These are phyloP conservation scores for Phaffomyces opuntiae DNA, from an alignment of 805 yeast genomes.

Conservation along the genomic window DNA sequence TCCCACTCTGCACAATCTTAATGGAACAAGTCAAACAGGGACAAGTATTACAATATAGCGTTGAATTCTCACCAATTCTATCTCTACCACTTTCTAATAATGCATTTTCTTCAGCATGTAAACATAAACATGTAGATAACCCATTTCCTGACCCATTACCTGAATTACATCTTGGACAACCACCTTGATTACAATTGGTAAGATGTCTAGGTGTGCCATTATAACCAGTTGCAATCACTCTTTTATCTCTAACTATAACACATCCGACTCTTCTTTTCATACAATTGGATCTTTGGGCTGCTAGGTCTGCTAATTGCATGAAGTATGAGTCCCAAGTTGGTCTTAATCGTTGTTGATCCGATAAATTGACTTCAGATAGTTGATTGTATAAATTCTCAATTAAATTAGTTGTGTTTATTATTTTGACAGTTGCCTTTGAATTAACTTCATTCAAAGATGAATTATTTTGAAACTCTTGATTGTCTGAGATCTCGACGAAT, in stretches of 20 bases:
- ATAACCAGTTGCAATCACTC: slow-evolving; percentile 94
- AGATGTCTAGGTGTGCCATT: slow-evolving; percentile 94
- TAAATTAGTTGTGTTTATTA: slow-evolving; percentile 43
- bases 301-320: slow-evolving; percentile 88
- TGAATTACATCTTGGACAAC: slow-evolving; percentile 82
- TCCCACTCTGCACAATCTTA: slow-evolving; percentile 90
- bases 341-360: slow-evolving; percentile 56
- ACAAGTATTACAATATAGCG: slow-evolving; percentile 89
- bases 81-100: slow-evolving; percentile 90
- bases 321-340: slow-evolving; percentile 97
- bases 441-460: slow-evolving; percentile 32
- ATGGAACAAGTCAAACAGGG: slow-evolving; percentile 96
- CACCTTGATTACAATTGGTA: slow-evolving; percentile 90
- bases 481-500: slow-evolving; percentile 36
- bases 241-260: slow-evolving; percentile 76
- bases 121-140: slow-evolving; percentile 79
- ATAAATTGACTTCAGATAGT: slow-evolving; percentile 35
- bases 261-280: slow-evolving; percentile 98
- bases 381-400: slow-evolving; percentile 30
- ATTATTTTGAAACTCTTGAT: slow-evolving; percentile 21
- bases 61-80: slow-evolving; percentile 57
- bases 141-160: slow-evolving; percentile 57
- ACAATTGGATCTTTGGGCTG: slow-evolving; percentile 89
- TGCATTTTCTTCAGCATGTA: slow-evolving; percentile 98
- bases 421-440: slow-evolving; percentile 46